Base-by-base conservation (phyloP, 768 basidiomycete species). In the Boletus coccyginus region DNA sequence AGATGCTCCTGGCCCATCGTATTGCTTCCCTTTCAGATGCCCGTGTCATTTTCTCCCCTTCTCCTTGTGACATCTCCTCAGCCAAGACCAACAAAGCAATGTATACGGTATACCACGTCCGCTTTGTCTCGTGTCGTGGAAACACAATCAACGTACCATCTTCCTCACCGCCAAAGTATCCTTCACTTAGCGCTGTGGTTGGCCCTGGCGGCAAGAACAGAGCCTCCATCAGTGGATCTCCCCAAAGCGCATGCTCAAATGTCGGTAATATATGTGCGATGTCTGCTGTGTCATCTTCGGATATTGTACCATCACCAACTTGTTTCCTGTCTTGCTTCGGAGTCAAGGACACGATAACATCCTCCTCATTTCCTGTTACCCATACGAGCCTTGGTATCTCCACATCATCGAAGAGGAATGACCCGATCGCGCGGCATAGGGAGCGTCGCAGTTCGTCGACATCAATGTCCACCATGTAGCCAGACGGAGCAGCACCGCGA, bases 361-460 rank as follows among this genome's bases (percentile, higher is more conserved):
- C 81, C 38, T 84, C 78, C 14, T 81, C 80, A 11, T 78, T 78
- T 1, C 81, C 82, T 3, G 85, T 83, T 58, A 86, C 78, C 79
- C 84, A 84, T 31, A 89, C 67, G 14, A 91, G 73, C 3, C 82
- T 81, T 7, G 89, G 88, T 7, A 83, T 84, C 51, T 88, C 85
- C 51, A 84, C 86, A 53, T 92, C 89, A 61, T 89, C 87, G 60
- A 91, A 92, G 14, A 92, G 76, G 66, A 83, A 90, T 48, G 78
- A 84, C 14, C 82, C 85, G 55, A 92, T 89, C 21, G 90, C 90
- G 24, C 87, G 85, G 24, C 80, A 81, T 41, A 89, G 79, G 61
- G 73, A 75, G 5, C 63, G 60, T 33, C 84, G 79, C 50, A 88
- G 75, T 29, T 76, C 72, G 24, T 65, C 60, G 49, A 78, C 77